Evolutionary conservation across 257 asterid genomes (phyloP).

Genomic region (Leptodermis oblonga): DNA sequence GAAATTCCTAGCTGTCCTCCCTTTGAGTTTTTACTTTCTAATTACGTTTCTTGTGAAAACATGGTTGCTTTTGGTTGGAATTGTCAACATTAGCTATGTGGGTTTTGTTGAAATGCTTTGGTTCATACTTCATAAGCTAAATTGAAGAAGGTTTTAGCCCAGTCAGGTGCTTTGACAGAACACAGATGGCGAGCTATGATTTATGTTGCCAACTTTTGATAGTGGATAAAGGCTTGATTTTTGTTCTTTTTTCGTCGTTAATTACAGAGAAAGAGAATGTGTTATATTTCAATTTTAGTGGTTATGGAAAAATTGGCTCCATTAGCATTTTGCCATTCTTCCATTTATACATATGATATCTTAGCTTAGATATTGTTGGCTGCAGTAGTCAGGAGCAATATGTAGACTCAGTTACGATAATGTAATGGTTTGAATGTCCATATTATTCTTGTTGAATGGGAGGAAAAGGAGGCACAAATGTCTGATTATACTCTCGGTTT

Average conservation of each 20-base stretch:
- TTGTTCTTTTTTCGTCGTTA: not conserved
- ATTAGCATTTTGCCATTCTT: too few relatives aligned
- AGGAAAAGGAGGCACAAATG: not conserved
- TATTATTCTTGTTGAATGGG: not conserved
- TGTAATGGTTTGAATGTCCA: not conserved
- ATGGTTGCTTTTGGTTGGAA: not conserved
- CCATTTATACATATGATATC: not conserved
- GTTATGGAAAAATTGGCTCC: not conserved
- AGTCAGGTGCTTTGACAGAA: not conserved
- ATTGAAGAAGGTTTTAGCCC: not conserved
- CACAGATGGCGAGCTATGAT: not conserved
- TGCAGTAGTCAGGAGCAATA: not conserved
- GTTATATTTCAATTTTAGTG: too few relatives aligned
- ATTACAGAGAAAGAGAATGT: not conserved
- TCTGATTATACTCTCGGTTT: constrained; percentile 10
- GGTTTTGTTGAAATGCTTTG: not conserved
- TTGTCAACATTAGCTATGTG: not conserved
- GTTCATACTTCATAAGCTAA: not conserved
- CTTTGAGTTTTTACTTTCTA: too few relatives aligned
- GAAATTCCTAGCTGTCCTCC: not conserved
- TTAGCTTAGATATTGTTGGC: not conserved
- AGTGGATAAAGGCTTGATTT: not conserved
- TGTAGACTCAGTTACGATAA: not conserved
- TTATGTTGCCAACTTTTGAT: not conserved
- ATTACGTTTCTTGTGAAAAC: not conserved